These are phyloP conservation scores for Acer yangbiense DNA, from an alignment of 345 rosid genomes.

Conservation along the genomic window DNA sequence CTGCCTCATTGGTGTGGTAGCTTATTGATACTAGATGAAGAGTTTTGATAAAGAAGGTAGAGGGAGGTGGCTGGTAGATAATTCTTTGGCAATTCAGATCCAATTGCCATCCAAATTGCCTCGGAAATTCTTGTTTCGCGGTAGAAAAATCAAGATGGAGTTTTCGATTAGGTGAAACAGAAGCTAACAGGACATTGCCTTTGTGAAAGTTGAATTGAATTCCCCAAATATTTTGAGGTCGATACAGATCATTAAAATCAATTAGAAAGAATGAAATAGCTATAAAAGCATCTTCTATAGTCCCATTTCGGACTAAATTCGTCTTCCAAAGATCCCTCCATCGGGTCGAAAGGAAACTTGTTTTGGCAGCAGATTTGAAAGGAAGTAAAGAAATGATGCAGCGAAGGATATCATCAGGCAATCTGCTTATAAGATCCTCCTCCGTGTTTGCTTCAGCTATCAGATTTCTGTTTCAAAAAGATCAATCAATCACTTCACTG, in stretches of 20 bases:
- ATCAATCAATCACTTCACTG: too few species aligned
- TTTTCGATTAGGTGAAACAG: conserved; percentile 3
- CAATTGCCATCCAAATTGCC: conserved; percentile 11
- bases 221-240: background rate
- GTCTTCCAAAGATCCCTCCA: conserved; percentile 12
- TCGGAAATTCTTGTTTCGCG: conserved; percentile 3
- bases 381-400: conserved; percentile 14
- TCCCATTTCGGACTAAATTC: background rate
- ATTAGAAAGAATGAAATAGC: background rate
- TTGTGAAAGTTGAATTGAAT: conserved; percentile 3
- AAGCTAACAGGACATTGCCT: background rate
- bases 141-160: conserved; percentile 17
- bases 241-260: background rate
- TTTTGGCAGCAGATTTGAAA: conserved; percentile 15
- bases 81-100: background rate
- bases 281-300: background rate
- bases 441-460: background rate
- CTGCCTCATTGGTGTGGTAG: background rate
- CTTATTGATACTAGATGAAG: conserved; percentile 13
- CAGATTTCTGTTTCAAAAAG: background rate
- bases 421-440: background rate
- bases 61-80: background rate
- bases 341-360: conserved; percentile 7
- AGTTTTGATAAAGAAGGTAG: conserved; percentile 9
- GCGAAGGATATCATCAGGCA: conserved; percentile 9